These are phyloP conservation scores for Euphrasia confusa DNA, from an alignment of 257 asterid genomes.

Conservation along the genomic window DNA sequence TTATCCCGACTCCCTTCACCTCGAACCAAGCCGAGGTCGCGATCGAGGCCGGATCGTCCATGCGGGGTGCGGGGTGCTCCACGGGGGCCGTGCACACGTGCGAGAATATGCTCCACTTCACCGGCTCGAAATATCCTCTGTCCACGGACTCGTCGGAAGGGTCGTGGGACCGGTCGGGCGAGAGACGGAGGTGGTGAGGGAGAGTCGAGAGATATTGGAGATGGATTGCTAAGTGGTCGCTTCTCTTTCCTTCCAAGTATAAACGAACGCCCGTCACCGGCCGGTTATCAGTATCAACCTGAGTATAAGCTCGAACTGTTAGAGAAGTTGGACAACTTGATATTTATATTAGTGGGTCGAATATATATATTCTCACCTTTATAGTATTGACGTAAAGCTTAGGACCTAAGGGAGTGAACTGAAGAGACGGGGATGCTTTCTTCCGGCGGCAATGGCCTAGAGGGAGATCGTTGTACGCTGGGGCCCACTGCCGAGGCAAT, in stretches of 20 bases:
- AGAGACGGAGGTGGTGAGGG: slow-evolving; percentile 57
- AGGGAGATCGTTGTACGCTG: slow-evolving; percentile 81
- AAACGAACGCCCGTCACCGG: slow-evolving; percentile 90
- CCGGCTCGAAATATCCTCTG: slow-evolving; percentile 75
- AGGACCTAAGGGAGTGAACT: slow-evolving; percentile 80
- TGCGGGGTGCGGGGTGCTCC: slow-evolving; percentile 59
- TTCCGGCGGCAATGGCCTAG: slow-evolving; percentile 68
- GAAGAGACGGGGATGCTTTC: slow-evolving; percentile 75
- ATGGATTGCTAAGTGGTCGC: slow-evolving; percentile 89
- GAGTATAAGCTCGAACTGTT: neutral
- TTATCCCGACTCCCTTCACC: slow-evolving; percentile 74
- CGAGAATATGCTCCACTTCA: slow-evolving; percentile 94
- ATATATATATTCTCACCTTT: slow-evolving; percentile 53
- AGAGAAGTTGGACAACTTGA: neutral
- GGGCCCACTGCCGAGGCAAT: slow-evolving; percentile 95
- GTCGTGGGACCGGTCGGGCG: slow-evolving; percentile 54
- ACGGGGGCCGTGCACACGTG: slow-evolving; percentile 93
- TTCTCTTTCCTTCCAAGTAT: slow-evolving; percentile 83
- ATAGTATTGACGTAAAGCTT: slow-evolving; percentile 83
- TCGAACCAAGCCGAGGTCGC: slow-evolving; percentile 87
- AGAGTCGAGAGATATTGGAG: slow-evolving; percentile 78
- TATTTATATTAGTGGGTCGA: neutral
- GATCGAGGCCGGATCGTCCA: slow-evolving; percentile 77
- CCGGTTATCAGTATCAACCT: slow-evolving; percentile 80
- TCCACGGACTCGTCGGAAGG: slow-evolving; percentile 55